phyloP scores from a whole-genome alignment of 345 rosid genomes.

The Clarkia xantiana region DNA sequence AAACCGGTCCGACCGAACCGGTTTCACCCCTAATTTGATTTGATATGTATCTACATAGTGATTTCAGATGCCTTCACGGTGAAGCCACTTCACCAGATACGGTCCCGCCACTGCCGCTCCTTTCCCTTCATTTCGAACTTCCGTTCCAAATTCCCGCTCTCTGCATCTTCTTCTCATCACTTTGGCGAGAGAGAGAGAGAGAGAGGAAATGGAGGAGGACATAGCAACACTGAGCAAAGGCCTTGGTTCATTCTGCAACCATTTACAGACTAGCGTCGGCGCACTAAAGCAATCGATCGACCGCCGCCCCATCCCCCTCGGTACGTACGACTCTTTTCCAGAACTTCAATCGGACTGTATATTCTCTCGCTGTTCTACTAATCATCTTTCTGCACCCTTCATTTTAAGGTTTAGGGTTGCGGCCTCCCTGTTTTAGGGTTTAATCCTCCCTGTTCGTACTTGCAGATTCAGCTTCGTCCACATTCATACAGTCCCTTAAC shows the following conservation, averaged over 20 bases:
- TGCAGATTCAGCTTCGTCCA: constrained; percentile 69
- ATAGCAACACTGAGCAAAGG: constrained; percentile 28
- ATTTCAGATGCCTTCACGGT: too few species aligned
- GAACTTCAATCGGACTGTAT: too few species aligned
- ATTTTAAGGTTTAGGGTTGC: too few species aligned
- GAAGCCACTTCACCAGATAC: too few species aligned
- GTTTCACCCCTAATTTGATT: too few species aligned
- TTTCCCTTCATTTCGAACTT: neutral
- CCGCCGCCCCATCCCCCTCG: constrained; percentile 77
- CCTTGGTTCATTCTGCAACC: constrained; percentile 58
- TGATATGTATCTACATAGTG: too few species aligned
- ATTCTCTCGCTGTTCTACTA: neutral
- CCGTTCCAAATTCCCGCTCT: constrained; percentile 8
- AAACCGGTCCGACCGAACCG: too few species aligned
- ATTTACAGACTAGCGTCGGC: constrained; percentile 50
- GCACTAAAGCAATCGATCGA: constrained; percentile 58
- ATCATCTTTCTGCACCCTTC: constrained; percentile 4
- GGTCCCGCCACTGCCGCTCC: too few species aligned
- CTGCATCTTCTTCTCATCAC: neutral
- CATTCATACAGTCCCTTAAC: constrained; percentile 57
- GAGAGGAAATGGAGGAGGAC: constrained; percentile 44
- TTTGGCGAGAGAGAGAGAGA: neutral
- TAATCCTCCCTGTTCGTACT: neutral
- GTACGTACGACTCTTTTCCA: constrained; percentile 8
- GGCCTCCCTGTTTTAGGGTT: neutral